A percentile compares a stretch with the other conserved stretches of the same genome.
Conservation (phyloP, 108 stramenopile genomes). For the Cyclotella atomus region DNA sequence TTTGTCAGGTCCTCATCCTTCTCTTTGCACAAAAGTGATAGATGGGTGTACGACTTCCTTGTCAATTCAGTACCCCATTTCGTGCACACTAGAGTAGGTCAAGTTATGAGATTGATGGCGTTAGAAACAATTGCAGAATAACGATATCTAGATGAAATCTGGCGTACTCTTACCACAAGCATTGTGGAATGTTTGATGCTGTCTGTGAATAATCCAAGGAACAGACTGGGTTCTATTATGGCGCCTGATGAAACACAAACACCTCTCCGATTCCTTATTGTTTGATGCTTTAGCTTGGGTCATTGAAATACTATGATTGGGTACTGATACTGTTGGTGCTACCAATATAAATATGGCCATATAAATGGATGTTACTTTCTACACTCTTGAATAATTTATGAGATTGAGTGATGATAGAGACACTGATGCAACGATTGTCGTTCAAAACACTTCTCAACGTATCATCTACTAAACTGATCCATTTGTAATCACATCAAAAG, state of each 20-base stretch:
- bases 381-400: no score
- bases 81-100: conserved; percentile 12
- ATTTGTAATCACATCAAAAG: no score
- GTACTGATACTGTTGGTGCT: neutral
- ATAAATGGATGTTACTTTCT: no score
- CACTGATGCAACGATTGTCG: no score
- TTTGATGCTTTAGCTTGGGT: neutral
- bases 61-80: conserved; percentile 33
- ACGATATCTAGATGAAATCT: no score
- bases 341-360: no score
- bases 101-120: neutral
- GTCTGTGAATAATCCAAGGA: neutral
- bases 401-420: no score
- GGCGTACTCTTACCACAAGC: conserved; percentile 3
- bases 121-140: no score
- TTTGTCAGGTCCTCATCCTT: conserved; percentile 5
- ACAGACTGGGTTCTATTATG: neutral
- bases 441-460: neutral
- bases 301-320: neutral
- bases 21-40: conserved; percentile 1
- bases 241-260: neutral
- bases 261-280: neutral
- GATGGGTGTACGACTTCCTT: conserved; percentile 24
- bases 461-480: no score
- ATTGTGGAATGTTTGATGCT: neutral